A percentile compares a stretch with the other conserved stretches of the same genome.
Evolutionary conservation across 768 basidiomycete genomes (phyloP).

Genomic region (Leccinum fibrillosum): DNA sequence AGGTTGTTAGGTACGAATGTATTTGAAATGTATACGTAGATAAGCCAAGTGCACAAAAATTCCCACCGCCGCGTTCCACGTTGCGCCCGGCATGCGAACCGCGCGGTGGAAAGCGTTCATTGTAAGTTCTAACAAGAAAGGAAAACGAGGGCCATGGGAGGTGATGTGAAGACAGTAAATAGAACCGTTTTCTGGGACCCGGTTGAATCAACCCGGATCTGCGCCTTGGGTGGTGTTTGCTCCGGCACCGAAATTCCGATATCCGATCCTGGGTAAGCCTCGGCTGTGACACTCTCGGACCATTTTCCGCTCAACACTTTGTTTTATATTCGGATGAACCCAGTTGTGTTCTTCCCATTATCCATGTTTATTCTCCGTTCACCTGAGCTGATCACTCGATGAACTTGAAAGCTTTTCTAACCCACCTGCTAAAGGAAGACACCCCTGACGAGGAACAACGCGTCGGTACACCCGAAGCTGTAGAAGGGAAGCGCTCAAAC

Average conservation of each 20-base stretch:
- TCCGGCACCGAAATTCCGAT: background rate
- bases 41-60: background rate
- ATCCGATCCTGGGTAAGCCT: background rate
- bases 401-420: slow-evolving; percentile 12
- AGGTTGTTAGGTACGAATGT: background rate
- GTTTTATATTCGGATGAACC: background rate
- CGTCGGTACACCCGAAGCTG: background rate
- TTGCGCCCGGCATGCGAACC: too few relatives aligned
- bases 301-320: background rate
- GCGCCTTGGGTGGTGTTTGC: background rate
- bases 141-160: too few relatives aligned
- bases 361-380: slow-evolving; percentile 5
- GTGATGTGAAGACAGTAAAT: too few relatives aligned
- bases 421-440: slow-evolving; percentile 4
- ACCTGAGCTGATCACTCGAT: slow-evolving; percentile 2
- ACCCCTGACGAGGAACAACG: slow-evolving; percentile 19
- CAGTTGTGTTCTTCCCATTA: background rate
- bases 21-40: background rate
- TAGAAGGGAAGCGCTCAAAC: background rate
- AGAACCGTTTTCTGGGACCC: background rate
- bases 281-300: background rate
- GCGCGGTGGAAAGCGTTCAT: too few relatives aligned
- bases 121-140: too few relatives aligned
- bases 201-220: too few relatives aligned
- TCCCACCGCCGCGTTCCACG: too few relatives aligned